These are phyloP conservation scores for Boletus rex-veris DNA, from an alignment of 768 basidiomycete species.

Conservation along the genomic window DNA sequence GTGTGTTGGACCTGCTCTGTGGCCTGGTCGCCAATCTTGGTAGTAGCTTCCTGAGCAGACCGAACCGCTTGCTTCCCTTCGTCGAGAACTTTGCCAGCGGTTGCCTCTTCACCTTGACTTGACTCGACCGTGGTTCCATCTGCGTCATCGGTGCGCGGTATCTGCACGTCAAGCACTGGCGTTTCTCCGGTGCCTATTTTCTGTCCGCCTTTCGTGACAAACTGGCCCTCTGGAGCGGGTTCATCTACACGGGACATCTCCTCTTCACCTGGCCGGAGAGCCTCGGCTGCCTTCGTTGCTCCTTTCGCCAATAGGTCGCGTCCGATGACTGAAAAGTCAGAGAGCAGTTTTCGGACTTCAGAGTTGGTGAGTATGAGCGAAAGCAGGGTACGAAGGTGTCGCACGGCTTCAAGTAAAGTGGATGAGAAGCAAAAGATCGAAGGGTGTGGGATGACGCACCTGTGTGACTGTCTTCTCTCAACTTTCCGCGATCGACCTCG, in stretches of 20 bases:
- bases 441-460: slow-evolving; percentile 39
- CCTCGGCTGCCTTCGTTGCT: slow-evolving; percentile 65
- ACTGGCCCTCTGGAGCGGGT: slow-evolving; percentile 64
- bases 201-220: slow-evolving; percentile 45
- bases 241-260: slow-evolving; percentile 64
- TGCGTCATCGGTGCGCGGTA: slow-evolving; percentile 45
- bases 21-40: slow-evolving; percentile 1
- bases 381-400: slow-evolving; percentile 84
- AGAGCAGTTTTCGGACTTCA: slow-evolving; percentile 84
- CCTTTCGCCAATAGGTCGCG: slow-evolving; percentile 80
- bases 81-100: slow-evolving; percentile 23
- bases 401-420: slow-evolving; percentile 51
- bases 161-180: slow-evolving; percentile 44
- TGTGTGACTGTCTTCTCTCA: slow-evolving; percentile 55
- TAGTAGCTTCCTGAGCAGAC: slow-evolving; percentile 1
- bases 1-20: slow-evolving; percentile 13
- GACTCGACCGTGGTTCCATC: slow-evolving; percentile 37
- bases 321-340: slow-evolving; percentile 73
- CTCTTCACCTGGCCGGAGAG: slow-evolving; percentile 63
- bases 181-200: slow-evolving; percentile 44
- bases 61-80: slow-evolving; percentile 16
- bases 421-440: slow-evolving; percentile 2
- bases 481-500: slow-evolving; percentile 54
- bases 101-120: slow-evolving; percentile 33
- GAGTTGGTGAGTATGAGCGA: slow-evolving; percentile 89